Percentiles rank a stretch among this genome's conserved stretches.
phyloP scores from a whole-genome alignment of 2,329 filamentous ascomycete genomes.

The Cercospora sojina region DNA sequence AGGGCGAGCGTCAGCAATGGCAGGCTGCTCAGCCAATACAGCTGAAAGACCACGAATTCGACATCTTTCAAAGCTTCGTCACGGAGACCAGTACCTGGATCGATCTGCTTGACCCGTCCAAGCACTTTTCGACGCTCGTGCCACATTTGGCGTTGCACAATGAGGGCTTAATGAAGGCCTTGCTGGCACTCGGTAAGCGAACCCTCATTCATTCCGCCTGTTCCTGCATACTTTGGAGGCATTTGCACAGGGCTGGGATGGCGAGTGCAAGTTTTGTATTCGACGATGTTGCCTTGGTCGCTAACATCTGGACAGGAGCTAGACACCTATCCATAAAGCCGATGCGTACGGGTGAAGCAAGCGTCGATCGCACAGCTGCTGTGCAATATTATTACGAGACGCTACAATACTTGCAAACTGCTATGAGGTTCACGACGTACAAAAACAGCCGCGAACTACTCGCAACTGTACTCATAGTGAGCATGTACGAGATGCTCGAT shows the following conservation, averaged over 20 bases:
- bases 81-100: slow-evolving; percentile 42
- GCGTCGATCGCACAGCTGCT: slow-evolving; percentile 36
- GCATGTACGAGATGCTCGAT: slow-evolving; percentile 67
- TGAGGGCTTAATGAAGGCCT: slow-evolving; percentile 57
- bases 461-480: slow-evolving; percentile 60
- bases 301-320: slow-evolving; percentile 37
- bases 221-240: background rate
- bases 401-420: slow-evolving; percentile 60
- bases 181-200: slow-evolving; percentile 50
- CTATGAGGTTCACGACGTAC: slow-evolving; percentile 59
- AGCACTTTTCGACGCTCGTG: slow-evolving; percentile 42
- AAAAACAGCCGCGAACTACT: slow-evolving; percentile 58
- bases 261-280: background rate
- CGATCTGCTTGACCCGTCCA: slow-evolving; percentile 47
- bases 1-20: slow-evolving; percentile 33
- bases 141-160: slow-evolving; percentile 52
- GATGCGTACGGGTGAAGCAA: slow-evolving; percentile 27
- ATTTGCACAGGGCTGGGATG: background rate
- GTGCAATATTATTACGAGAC: slow-evolving; percentile 63
- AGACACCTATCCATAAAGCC: slow-evolving; percentile 50
- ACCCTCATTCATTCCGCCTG: background rate
- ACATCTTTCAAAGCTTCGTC: slow-evolving; percentile 44
- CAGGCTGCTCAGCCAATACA: slow-evolving; percentile 27
- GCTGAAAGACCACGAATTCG: slow-evolving; percentile 41
- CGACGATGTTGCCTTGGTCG: background rate